phyloP scores from a whole-genome alignment of 768 basidiomycete genomes.

The Hypholoma fasciculare region DNA sequence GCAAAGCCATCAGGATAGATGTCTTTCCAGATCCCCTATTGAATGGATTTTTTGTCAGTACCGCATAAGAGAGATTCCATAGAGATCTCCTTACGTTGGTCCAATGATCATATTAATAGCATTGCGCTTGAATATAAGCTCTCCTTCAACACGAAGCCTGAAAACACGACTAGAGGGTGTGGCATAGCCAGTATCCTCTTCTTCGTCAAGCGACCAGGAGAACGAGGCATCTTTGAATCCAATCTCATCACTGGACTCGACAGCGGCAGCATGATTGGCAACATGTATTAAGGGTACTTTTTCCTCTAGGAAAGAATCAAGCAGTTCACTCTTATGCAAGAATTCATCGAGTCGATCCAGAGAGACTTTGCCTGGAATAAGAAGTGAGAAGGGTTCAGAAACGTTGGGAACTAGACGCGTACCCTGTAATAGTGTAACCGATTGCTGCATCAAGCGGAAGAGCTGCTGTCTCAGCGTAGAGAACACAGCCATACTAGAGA shows the following conservation, averaged over 20 bases:
- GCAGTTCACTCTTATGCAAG: conserved; percentile 46
- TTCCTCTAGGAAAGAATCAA: conserved; percentile 35
- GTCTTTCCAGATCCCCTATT: conserved; percentile 4
- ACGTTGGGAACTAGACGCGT: conserved; percentile 21
- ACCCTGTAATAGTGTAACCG: conserved; percentile 31
- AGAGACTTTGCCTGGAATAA: conserved; percentile 45
- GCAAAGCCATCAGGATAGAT: conserved; percentile 2
- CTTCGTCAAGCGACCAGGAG: conserved; percentile 8
- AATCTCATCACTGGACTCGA: background rate
- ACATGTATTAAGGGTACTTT: background rate
- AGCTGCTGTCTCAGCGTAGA: conserved; percentile 57
- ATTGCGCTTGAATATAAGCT: background rate
- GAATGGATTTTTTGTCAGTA: too few relatives aligned
- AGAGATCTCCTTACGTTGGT: conserved; percentile 1
- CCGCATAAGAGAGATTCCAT: background rate
- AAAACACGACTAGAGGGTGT: background rate
- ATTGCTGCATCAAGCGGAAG: conserved; percentile 32
- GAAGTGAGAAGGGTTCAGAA: background rate
- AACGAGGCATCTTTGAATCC: conserved; percentile 27
- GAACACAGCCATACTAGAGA: conserved; percentile 63
- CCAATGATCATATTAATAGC: background rate
- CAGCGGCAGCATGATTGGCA: background rate
- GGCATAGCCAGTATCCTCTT: background rate
- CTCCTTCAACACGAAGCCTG: conserved; percentile 2
- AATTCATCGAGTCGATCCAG: conserved; percentile 53